Conservation (phyloP, 1,284 basidiomycete species). For the Moesziomyces sp. region DNA sequence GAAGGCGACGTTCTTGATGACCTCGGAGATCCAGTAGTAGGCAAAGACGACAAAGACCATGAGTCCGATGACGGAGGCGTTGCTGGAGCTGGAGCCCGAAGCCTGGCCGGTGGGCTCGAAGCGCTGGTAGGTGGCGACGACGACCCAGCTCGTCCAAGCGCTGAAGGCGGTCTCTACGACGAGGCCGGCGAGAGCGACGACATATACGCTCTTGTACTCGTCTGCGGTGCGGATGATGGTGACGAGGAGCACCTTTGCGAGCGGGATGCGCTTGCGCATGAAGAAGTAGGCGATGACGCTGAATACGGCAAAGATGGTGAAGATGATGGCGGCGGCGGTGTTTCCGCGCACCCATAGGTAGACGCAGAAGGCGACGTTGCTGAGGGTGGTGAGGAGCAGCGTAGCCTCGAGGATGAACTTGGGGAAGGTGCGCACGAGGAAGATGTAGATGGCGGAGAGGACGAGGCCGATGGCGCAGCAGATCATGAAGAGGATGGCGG, state of each 20-base stretch:
- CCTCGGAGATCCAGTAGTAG: conserved; percentile 57
- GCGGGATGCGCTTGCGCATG: conserved; percentile 59
- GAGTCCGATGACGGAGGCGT: conserved; percentile 55
- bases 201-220: conserved; percentile 56
- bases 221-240: conserved; percentile 58
- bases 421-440: conserved; percentile 80
- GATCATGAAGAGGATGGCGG: conserved; percentile 77
- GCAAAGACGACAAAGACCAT: conserved; percentile 60
- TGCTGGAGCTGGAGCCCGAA: conserved; percentile 38
- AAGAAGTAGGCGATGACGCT: conserved; percentile 60
- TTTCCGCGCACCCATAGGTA: conserved; percentile 52
- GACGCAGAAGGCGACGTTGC: conserved; percentile 54
- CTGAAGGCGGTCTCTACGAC: conserved; percentile 56
- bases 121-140: conserved; percentile 59
- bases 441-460: conserved; percentile 71
- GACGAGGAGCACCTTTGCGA: conserved; percentile 57
- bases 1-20: conserved; percentile 63
- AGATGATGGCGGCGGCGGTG: conserved; percentile 57
- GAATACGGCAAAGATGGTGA: conserved; percentile 63
- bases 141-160: conserved; percentile 58
- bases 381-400: conserved; percentile 49
- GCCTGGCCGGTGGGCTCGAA: conserved; percentile 51
- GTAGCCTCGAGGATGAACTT: conserved; percentile 69
- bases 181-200: conserved; percentile 51
- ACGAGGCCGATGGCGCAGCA: conserved; percentile 75